Conservation (phyloP, 1,139 yeast species). For the Meyerozyma guilliermondii region DNA sequence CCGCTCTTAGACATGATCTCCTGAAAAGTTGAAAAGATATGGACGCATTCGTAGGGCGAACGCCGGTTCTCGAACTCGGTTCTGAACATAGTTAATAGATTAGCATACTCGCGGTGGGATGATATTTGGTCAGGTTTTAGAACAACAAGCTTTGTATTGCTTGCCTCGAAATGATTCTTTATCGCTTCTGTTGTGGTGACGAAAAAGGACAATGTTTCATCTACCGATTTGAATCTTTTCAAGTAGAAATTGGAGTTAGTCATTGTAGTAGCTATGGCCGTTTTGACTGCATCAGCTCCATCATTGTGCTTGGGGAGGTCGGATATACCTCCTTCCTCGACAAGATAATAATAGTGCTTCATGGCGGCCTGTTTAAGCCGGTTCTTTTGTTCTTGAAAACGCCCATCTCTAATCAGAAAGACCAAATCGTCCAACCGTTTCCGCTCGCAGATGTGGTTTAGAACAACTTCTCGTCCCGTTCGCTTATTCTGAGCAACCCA, state of each 20-base stretch:
- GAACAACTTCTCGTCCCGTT: conserved; percentile 58
- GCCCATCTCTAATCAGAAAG: conserved; percentile 76
- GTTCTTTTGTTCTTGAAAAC: conserved; percentile 80
- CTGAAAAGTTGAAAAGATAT: conserved; percentile 61
- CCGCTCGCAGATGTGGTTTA: conserved; percentile 82
- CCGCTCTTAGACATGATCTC: conserved; percentile 67
- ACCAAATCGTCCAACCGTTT: conserved; percentile 86
- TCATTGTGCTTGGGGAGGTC: conserved; percentile 30
- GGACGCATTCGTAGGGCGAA: conserved; percentile 47
- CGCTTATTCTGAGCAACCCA: conserved; percentile 77
- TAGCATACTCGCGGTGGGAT: conserved; percentile 49
- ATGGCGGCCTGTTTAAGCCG: conserved; percentile 69
- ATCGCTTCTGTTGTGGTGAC: conserved; percentile 53
- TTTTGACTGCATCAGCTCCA: conserved; percentile 63
- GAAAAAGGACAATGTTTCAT: conserved; percentile 68
- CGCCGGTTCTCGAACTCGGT: conserved; percentile 30
- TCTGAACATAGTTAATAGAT: conserved; percentile 36
- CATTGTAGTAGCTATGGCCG: conserved; percentile 71
- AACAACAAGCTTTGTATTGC: conserved; percentile 34
- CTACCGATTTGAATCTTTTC: conserved; percentile 64
- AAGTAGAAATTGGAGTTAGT: conserved; percentile 64
- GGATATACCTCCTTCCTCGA: conserved; percentile 67
- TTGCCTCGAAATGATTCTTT: conserved; percentile 24
- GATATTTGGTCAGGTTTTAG: conserved; percentile 46
- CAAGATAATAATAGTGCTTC: conserved; percentile 63